Evolutionary conservation across 192 early-diverging fungal genomes (phyloP).

Genomic region (Coemansia sp.): DNA sequence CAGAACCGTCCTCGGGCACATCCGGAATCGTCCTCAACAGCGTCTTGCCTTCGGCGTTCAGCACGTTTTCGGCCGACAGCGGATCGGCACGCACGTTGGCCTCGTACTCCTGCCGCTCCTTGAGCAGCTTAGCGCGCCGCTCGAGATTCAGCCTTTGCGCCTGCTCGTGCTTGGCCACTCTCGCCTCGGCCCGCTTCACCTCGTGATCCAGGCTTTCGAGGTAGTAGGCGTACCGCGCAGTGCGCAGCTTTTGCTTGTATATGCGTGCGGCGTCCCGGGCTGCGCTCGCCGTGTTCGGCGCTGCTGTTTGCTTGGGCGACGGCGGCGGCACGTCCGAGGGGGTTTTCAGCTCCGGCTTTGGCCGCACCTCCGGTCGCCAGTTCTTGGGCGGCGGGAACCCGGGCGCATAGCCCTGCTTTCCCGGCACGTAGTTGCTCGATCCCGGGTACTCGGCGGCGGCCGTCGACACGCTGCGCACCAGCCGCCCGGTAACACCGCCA

Average conservation of each 20-base stretch:
- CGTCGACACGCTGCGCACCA: not conserved
- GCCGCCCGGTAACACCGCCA: not conserved
- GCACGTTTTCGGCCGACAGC: constrained; percentile 46
- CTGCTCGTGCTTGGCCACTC: not conserved
- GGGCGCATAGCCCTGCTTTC: constrained; percentile 49
- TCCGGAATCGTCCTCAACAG: constrained; percentile 18
- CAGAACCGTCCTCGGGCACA: constrained; percentile 2
- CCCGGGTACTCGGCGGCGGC: constrained; percentile 17
- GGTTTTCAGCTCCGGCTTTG: not conserved
- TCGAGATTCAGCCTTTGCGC: constrained; percentile 8
- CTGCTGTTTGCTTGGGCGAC: not conserved
- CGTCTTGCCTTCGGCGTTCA: constrained; percentile 47
- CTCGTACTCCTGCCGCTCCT: constrained; percentile 28
- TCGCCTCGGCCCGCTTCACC: constrained; percentile 18
- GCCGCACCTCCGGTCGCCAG: constrained; percentile 8
- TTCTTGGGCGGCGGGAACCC: constrained; percentile 48
- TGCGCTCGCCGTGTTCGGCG: not conserved
- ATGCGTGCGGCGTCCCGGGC: constrained; percentile 10
- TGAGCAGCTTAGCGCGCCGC: constrained; percentile 13
- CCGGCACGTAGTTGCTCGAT: constrained; percentile 36
- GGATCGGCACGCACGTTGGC: constrained; percentile 34
- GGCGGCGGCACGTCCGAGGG: constrained; percentile 19
- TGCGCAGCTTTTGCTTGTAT: constrained; percentile 28
- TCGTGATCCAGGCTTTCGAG: constrained; percentile 11
- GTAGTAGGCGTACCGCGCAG: constrained; percentile 31